Conservation (phyloP, 129 eudicot genomes). For the Helichrysum umbraculigerum region DNA sequence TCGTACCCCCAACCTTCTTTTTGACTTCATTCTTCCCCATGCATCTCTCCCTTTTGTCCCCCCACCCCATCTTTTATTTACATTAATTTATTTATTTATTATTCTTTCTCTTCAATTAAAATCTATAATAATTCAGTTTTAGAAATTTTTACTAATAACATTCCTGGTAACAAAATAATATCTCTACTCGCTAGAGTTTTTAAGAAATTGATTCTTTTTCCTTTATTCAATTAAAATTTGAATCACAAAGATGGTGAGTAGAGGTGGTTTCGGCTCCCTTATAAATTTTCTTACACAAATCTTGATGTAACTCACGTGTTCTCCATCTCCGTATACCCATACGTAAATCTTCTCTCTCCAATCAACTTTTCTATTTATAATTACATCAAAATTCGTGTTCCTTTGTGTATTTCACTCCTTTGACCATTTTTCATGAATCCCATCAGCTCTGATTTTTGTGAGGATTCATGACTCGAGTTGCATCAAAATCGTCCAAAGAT, state of each 20-base stretch:
- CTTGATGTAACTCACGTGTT: slow-evolving; percentile 1
- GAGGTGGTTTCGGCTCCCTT: background rate
- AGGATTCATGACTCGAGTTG: too few relatives aligned
- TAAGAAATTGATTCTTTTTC: background rate
- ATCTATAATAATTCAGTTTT: background rate
- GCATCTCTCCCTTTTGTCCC: background rate
- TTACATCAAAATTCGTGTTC: background rate
- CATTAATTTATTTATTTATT: too few relatives aligned
- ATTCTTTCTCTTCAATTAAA: background rate
- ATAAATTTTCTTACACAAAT: background rate
- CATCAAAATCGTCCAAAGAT: background rate
- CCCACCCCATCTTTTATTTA: background rate
- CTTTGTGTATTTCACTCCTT: background rate
- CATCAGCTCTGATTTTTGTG: too few relatives aligned
- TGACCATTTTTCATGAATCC: too few relatives aligned
- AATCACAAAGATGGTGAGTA: slow-evolving; percentile 14
- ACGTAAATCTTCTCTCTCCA: slow-evolving; percentile 6
- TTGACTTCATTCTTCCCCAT: slow-evolving; percentile 23
- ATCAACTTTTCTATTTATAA: background rate
- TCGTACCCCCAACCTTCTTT: slow-evolving; percentile 22
- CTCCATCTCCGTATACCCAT: background rate
- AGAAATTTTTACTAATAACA: too few relatives aligned
- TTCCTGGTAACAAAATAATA: too few relatives aligned
- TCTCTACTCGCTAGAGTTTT: too few relatives aligned
- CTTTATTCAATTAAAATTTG: slow-evolving; percentile 21